Percentiles rank a stretch among this genome's conserved stretches.
phyloP scores from a whole-genome alignment of 2,329 filamentous ascomycete species.

The Raffaelea deltoideospora region DNA sequence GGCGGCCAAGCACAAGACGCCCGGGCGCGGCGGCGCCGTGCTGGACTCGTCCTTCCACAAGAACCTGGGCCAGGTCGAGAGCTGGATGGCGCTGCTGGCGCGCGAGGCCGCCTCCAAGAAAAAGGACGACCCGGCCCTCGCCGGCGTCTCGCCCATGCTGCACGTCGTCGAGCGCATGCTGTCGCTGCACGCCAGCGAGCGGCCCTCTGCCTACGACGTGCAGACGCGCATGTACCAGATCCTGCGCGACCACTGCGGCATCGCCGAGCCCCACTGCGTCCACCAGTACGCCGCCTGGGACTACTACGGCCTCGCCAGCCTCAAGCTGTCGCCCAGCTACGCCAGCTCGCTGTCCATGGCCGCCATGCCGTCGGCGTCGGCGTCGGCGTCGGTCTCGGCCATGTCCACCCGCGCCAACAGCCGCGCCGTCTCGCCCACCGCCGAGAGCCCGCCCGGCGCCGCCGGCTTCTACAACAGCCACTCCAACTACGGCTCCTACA shows the following conservation, averaged over 20 bases:
- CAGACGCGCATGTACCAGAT: conserved; percentile 37
- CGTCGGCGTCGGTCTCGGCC: too few species aligned
- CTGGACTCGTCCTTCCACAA: conserved; percentile 58
- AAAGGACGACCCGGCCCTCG: conserved; percentile 26
- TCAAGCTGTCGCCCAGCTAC: too few species aligned
- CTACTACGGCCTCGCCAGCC: too few species aligned
- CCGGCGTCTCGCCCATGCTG: conserved; percentile 35
- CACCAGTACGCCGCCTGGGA: conserved; percentile 25
- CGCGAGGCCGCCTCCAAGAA: conserved; percentile 32
- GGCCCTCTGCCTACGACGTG: conserved; percentile 37
- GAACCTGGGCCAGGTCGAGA: conserved; percentile 51
- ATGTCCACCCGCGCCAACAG: too few species aligned
- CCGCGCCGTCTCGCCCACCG: too few species aligned
- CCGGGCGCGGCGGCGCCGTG: conserved; percentile 42
- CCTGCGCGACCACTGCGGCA: conserved; percentile 30
- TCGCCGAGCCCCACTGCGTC: conserved; percentile 38
- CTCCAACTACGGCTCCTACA: neutral
- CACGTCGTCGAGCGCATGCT: conserved; percentile 40
- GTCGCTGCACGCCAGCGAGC: conserved; percentile 31
- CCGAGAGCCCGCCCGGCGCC: too few species aligned
- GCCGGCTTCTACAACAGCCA: too few species aligned
- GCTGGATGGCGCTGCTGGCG: conserved; percentile 49
- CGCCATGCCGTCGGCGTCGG: too few species aligned
- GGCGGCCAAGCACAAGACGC: conserved; percentile 45
- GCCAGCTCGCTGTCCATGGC: too few species aligned